These are phyloP conservation scores for Phragmites australis DNA, from an alignment of 176 grass and related monocot species.

Conservation along the genomic window DNA sequence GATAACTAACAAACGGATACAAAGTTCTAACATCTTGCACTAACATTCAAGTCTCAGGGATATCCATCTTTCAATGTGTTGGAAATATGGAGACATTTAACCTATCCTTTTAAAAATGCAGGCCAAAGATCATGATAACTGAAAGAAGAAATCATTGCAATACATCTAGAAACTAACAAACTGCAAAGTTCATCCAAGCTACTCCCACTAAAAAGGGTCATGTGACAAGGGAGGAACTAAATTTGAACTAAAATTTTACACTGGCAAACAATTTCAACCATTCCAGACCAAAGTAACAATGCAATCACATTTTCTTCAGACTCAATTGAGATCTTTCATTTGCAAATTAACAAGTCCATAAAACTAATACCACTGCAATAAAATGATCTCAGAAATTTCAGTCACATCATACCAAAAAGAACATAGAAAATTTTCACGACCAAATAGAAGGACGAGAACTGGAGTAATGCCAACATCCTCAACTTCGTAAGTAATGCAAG, in stretches of 20 bases:
- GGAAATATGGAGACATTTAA: not conserved
- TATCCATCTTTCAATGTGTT: not conserved
- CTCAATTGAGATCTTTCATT: not conserved
- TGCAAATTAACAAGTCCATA: not conserved
- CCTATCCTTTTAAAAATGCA: not conserved
- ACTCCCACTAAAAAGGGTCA: not conserved
- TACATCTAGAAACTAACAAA: not conserved
- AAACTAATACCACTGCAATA: not conserved
- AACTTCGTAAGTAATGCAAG: not conserved
- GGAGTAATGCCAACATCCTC: not conserved
- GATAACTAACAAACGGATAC: not conserved
- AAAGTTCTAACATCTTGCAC: not conserved
- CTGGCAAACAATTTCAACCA: not conserved
- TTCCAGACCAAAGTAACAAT: not conserved
- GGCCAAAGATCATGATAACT: not conserved
- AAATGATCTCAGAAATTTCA: not conserved
- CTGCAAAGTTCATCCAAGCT: not conserved
- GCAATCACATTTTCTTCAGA: not conserved
- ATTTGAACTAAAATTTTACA: not conserved
- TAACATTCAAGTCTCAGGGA: not conserved
- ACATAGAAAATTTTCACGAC: not conserved
- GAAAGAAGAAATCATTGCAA: not conserved
- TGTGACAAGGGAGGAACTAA: not conserved
- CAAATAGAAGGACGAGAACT: not conserved
- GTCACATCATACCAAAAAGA: not conserved